phyloP scores from a whole-genome alignment of 176 grass and related monocot genomes.

The Panicum miliaceum region DNA sequence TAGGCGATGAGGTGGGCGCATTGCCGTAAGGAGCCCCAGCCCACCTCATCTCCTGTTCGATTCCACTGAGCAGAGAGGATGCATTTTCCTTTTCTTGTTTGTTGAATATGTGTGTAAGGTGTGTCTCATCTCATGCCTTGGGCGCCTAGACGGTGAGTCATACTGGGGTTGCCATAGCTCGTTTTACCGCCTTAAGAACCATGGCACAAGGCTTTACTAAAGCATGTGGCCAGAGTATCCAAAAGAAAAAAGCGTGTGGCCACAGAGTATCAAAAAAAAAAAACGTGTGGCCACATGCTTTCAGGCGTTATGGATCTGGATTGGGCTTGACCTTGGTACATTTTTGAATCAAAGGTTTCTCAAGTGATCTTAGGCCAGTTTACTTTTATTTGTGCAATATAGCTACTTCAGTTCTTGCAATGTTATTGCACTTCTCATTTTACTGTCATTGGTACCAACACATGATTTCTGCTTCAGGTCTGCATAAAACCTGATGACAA shows the following conservation, averaged over 20 bases:
- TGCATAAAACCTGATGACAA: constrained; percentile 58
- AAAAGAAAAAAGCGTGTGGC: neutral
- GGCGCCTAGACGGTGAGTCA: neutral
- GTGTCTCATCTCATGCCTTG: neutral
- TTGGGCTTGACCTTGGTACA: neutral
- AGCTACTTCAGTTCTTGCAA: neutral
- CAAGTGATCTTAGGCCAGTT: neutral
- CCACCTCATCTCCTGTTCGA: too few relatives aligned
- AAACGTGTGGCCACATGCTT: neutral
- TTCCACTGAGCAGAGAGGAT: neutral
- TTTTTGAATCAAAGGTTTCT: constrained; percentile 5
- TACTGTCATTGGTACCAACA: neutral
- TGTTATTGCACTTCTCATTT: constrained; percentile 1
- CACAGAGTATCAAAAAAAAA: neutral
- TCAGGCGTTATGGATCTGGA: neutral
- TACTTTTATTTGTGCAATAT: constrained; percentile 1
- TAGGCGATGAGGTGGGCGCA: neutral
- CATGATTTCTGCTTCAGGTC: constrained; percentile 49
- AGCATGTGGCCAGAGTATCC: neutral
- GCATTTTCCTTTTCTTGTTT: neutral
- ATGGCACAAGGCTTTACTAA: neutral
- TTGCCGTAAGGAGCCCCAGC: too few relatives aligned
- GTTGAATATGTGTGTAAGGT: neutral
- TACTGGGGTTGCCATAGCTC: neutral
- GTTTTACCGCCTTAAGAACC: neutral